phyloP scores from a whole-genome alignment of 768 basidiomycete genomes.

The Mycena indigotica region DNA sequence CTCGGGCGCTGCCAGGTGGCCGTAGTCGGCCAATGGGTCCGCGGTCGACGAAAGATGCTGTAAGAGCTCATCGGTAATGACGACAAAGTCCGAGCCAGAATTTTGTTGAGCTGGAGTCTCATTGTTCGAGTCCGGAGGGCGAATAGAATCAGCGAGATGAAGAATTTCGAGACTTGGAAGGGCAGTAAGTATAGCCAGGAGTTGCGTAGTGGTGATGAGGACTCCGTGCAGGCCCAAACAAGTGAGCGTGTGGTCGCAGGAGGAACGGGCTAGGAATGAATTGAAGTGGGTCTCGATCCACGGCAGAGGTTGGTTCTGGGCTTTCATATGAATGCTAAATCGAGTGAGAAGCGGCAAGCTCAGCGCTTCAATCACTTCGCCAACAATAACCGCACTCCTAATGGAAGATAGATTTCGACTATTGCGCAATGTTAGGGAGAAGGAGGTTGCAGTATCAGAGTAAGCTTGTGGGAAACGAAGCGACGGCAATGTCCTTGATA shows the following conservation, averaged over 20 bases:
- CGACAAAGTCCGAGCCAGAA: not conserved
- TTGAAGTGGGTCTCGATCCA: not conserved
- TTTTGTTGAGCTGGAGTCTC: not conserved
- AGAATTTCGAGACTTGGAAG: slow-evolving; percentile 4
- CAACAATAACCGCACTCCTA: not conserved
- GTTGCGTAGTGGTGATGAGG: not conserved
- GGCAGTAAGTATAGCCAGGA: not conserved
- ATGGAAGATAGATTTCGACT: not conserved
- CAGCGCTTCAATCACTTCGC: not conserved
- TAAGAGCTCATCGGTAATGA: slow-evolving; percentile 6
- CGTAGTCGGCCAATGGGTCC: not conserved
- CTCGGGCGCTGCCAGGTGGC: not conserved
- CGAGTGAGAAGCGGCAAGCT: not conserved
- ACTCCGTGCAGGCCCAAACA: slow-evolving; percentile 1
- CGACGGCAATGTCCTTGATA: not conserved
- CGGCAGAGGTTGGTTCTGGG: not conserved
- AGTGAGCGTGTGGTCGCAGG: not conserved
- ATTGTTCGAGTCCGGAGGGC: not conserved
- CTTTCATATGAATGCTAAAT: not conserved
- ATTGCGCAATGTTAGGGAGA: not conserved
- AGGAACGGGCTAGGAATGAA: slow-evolving; percentile 1
- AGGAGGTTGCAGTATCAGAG: not conserved
- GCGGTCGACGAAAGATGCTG: not conserved
- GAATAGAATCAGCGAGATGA: not conserved
- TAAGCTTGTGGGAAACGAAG: not conserved